These are phyloP conservation scores for Fusarium redolens DNA, from an alignment of 2,329 filamentous ascomycete species.

Conservation along the genomic window DNA sequence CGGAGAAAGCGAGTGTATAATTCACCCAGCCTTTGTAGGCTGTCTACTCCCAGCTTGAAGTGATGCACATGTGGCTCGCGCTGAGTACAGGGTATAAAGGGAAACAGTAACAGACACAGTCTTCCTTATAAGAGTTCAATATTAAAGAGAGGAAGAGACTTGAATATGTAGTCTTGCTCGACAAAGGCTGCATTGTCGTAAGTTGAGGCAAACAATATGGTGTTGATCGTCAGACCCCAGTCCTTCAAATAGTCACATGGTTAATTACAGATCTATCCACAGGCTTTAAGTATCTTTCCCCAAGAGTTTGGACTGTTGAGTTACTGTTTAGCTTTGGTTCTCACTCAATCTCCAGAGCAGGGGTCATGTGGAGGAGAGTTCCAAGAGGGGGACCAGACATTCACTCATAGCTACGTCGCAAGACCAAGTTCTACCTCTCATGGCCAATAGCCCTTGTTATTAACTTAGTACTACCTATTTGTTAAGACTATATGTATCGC, in stretches of 20 bases:
- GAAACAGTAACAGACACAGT: neutral
- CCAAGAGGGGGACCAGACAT: neutral
- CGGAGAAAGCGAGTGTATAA: too few species aligned
- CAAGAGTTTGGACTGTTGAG: accelerated
- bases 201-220: neutral
- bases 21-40: neutral
- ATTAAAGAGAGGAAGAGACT: too few species aligned
- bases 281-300: accelerated
- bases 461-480: neutral
- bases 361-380: neutral
- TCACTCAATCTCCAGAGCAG: neutral
- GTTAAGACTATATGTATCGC: too few species aligned
- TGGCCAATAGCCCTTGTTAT: accelerated
- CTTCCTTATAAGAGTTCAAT: neutral
- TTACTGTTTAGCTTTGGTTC: neutral
- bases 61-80: neutral
- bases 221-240: neutral
- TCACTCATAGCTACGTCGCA: neutral
- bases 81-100: neutral
- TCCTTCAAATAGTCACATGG: neutral
- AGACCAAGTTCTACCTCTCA: neutral
- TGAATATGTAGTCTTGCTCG: neutral
- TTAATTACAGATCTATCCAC: neutral
- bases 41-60: neutral
- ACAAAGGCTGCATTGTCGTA: neutral